Evolutionary conservation across 2,329 filamentous ascomycete genomes (phyloP).

Genomic region (Fusarium longipes): DNA sequence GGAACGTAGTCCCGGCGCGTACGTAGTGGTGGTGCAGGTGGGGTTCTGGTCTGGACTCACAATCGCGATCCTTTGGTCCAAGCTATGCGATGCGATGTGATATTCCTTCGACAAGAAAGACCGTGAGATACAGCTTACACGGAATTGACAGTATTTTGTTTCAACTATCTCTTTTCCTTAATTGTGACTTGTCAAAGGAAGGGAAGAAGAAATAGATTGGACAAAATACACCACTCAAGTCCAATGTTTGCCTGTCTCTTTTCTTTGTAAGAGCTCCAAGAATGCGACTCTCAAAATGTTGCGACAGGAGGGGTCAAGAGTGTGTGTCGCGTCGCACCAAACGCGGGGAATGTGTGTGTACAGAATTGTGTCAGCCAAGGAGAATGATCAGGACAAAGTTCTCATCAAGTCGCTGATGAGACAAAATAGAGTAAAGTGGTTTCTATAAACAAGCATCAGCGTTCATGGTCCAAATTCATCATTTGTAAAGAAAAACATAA

Average conservation of each 20-base stretch:
- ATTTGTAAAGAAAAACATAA: not conserved
- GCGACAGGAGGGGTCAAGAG: constrained; percentile 18
- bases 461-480: not conserved
- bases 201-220: not conserved
- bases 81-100: constrained; percentile 17
- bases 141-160: not conserved
- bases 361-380: constrained; percentile 1
- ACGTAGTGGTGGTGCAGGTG: constrained; percentile 15
- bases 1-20: constrained; percentile 32
- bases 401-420: constrained; percentile 1
- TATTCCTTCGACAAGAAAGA: not conserved
- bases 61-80: constrained; percentile 39
- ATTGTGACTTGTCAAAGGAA: constrained; percentile 13
- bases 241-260: not conserved
- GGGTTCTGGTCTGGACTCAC: constrained; percentile 9
- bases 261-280: constrained; percentile 4
- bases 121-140: not conserved
- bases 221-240: constrained; percentile 7
- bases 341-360: constrained; percentile 12
- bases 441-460: constrained; percentile 11
- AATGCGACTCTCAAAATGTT: constrained; percentile 17
- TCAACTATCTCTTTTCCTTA: constrained; percentile 12
- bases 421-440: not conserved
- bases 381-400: not conserved
- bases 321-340: constrained; percentile 30